Evolutionary conservation across 2,329 filamentous ascomycete species (phyloP), one percentile per base, ranked within the genome.

Genomic region (Orbilia quercus): DNA sequence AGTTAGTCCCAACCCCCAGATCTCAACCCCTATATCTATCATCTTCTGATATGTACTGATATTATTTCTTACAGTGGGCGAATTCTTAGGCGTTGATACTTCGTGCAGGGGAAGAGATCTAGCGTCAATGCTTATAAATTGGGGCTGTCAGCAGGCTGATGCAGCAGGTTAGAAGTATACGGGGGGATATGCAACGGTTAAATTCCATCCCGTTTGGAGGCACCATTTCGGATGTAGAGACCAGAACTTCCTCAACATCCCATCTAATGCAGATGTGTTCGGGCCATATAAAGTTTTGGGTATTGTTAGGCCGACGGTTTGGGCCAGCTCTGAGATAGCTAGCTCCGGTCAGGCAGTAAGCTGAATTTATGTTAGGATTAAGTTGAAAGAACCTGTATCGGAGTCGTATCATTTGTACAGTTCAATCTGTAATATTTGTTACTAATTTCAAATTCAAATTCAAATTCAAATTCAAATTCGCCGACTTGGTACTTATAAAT

Each of bases 81-180:
- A 54, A 16, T 64, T 64, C 11, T 16, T 64, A 9, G 16, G 23
- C 22, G 36, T 64, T 11, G 59, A 64, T n/a, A 20, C 47, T 12
- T 20, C 38, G 5, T 64, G 40, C 23, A 44, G 45, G 45, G 14
- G 48, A 6, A 54, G 45, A 23, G 59, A 48, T 6, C 47, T 64
- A 14, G 59, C 22, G 4, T 64, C 31, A 16, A 40, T 36, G 18
- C 38, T 64, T 7, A 31, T 64, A 44, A 48, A 64, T 28, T 64
- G 59, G 48, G 59, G 25, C 34, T 64, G 59, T 12, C 59, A 23
- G 7, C 59, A 64, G 25, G 59, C 59, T 16, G 59, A 64, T 18
- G 48, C 48, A 45, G 40, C 48, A 4, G 55, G 55, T 9, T 45
- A 6, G 42, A 45, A 23, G 18, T 48, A 11, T 50, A 60, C n/a